Base-by-base conservation (phyloP, 768 basidiomycete genomes). In the Trametes gibbosa region DNA sequence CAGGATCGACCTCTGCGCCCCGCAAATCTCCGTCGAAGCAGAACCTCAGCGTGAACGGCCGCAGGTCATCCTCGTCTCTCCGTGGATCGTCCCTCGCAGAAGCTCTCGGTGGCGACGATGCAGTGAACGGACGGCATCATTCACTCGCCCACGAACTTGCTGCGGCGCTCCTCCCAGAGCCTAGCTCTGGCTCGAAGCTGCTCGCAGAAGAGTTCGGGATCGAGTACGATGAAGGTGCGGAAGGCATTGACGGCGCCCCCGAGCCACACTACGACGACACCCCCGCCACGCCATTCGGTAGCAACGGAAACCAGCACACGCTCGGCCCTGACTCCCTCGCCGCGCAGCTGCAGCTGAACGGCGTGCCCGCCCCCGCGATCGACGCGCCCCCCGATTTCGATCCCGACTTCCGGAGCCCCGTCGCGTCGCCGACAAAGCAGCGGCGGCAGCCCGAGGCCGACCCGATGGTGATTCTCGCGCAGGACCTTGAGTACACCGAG, bases 161-260 rank as follows among this genome's bases (percentile, higher is more conserved):
- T 6, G 84, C 87, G 34, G 92, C 92, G 10, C 79, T 94, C 54
- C 89, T 92, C 85, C 92, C 91, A 23, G 92, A 94, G 73, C 91
- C 92, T 0, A 87, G 81, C 50, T 78, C 83, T 25, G 84, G 88
- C 53, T 92, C 90, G 23, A 87, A 84, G 70, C 72, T 92, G 32
- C 78, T 94, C 5, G 89, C 89, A 13, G 92, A 93, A 73, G 92
- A 94, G 72, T 90, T 94, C 63, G 92, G 92, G 10, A 87, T 94
- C 61, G 92, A 93, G 68, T 92, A 89, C 63, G 92, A 93, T 61
- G 90, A 92, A 69, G 90, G 89, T 45, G 89, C 88, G 27, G 89
- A 92, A 73, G 89, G 88, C 39, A 89, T 88, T 56, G 91, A 89
- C 68, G 83, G 82, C 56, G 70, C 68, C 8, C 50, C 69, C 63